Conservation (phyloP, 352 stramenopile genomes). For the Globisporangium lucens region DNA sequence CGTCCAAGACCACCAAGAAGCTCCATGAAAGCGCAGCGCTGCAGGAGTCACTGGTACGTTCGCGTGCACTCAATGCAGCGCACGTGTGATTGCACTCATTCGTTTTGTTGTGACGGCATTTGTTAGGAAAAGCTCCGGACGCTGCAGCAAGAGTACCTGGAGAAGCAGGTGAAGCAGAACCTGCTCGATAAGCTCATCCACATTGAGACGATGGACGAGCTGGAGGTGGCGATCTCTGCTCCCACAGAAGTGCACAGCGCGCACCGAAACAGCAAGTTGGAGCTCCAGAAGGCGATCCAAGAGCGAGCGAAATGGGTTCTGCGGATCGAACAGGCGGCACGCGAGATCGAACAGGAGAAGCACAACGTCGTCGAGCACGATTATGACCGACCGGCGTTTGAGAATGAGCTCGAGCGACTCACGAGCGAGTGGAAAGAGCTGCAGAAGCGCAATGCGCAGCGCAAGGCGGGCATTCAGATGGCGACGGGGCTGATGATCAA, state of each 20-base stretch:
- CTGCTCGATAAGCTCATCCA: slow-evolving; percentile 71
- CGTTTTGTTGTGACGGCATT: neutral
- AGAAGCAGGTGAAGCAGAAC: slow-evolving; percentile 70
- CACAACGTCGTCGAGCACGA: slow-evolving; percentile 43
- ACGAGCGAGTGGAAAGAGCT: slow-evolving; percentile 65
- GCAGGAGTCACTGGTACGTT: slow-evolving; percentile 27
- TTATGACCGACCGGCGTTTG: slow-evolving; percentile 29
- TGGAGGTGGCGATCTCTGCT: slow-evolving; percentile 24
- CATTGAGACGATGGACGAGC: slow-evolving; percentile 41
- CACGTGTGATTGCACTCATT: neutral
- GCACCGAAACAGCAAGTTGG: slow-evolving; percentile 38
- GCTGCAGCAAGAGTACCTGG: slow-evolving; percentile 51
- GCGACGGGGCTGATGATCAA: slow-evolving; percentile 68
- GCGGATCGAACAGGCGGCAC: slow-evolving; percentile 37
- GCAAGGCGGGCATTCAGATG: slow-evolving; percentile 71
- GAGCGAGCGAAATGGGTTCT: slow-evolving; percentile 39
- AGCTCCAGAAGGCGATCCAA: slow-evolving; percentile 39
- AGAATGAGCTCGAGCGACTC: slow-evolving; percentile 48
- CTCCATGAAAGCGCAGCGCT: slow-evolving; percentile 25
- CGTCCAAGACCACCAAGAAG: slow-evolving; percentile 31
- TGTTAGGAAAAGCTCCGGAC: slow-evolving; percentile 35
- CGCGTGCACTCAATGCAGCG: neutral
- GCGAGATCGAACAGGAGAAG: slow-evolving; percentile 54
- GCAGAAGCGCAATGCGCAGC: slow-evolving; percentile 66
- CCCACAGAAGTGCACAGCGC: slow-evolving; percentile 26